Evolutionary conservation across 192 early-diverging fungal genomes (phyloP).

Genomic region (Backusella parvicylindrica): DNA sequence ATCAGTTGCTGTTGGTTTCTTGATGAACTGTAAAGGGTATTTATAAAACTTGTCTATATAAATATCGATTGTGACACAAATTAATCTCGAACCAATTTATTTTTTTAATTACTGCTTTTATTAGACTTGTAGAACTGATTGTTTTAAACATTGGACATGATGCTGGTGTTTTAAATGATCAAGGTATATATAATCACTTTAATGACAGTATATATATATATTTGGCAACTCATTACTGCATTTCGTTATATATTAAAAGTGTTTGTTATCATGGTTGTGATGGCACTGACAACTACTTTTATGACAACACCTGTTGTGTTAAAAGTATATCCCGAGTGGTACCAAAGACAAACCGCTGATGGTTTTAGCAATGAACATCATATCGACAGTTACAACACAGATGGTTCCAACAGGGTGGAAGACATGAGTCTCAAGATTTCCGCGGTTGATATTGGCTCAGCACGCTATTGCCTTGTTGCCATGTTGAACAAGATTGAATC

Average conservation of each 20-base stretch:
- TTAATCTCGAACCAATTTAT: constrained; percentile 4
- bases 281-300: constrained; percentile 69
- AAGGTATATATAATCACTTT: constrained; percentile 22
- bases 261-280: constrained; percentile 51
- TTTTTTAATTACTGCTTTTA: constrained; percentile 11
- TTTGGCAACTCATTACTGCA: not conserved
- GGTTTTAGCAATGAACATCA: not conserved
- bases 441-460: not conserved
- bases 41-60: not conserved
- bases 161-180: constrained; percentile 76
- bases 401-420: not conserved
- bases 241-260: constrained; percentile 12
- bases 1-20: constrained; percentile 76
- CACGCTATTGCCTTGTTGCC: constrained; percentile 43
- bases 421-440: not conserved
- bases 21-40: constrained; percentile 94
- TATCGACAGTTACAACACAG: not conserved
- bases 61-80: not conserved
- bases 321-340: constrained; percentile 69
- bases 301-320: constrained; percentile 79
- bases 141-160: constrained; percentile 91
- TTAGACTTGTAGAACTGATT: constrained; percentile 88
- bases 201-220: not conserved
- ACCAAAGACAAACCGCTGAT: constrained; percentile 41
- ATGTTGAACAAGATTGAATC: constrained; percentile 58